Evolutionary conservation across 495 filamentous ascomycete species (phyloP).

Genomic region (Tuber magnatum): DNA sequence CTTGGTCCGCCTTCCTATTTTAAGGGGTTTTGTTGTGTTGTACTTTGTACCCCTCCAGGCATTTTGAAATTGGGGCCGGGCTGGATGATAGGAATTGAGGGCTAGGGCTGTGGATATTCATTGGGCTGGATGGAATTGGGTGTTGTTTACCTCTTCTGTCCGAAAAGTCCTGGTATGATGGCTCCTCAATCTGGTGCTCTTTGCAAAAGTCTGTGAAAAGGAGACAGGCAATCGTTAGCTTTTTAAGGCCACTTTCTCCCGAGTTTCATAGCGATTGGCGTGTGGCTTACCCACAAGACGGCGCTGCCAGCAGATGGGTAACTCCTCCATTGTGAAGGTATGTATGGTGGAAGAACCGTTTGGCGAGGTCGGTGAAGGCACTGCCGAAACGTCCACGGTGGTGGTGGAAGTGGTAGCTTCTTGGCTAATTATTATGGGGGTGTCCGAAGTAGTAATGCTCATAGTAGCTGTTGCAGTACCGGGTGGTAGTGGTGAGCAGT

Average conservation of each 20-base stretch:
- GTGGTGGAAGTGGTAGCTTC: background rate
- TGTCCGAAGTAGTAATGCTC: background rate
- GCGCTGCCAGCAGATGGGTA: background rate
- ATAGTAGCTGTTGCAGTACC: background rate
- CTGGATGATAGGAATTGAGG: background rate
- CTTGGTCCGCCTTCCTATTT: background rate
- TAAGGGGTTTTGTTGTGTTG: background rate
- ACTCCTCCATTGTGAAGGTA: background rate
- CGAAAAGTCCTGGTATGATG: background rate
- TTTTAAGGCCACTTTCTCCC: background rate
- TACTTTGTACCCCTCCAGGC: background rate
- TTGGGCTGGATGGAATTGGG: background rate
- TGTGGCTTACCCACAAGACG: background rate
- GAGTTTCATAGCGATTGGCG: background rate
- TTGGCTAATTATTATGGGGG: background rate
- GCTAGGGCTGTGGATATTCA: background rate
- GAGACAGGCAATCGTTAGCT: background rate
- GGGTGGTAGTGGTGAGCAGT: background rate
- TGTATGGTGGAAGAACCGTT: background rate
- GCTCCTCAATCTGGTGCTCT: background rate
- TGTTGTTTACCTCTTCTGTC: constrained; percentile 1
- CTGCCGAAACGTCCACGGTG: background rate
- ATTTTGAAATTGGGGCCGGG: background rate
- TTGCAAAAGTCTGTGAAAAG: background rate
- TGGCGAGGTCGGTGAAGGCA: background rate